Evolutionary conservation across 441 rosid species (phyloP).

Genomic region (Cnidoscolus chayamansa): DNA sequence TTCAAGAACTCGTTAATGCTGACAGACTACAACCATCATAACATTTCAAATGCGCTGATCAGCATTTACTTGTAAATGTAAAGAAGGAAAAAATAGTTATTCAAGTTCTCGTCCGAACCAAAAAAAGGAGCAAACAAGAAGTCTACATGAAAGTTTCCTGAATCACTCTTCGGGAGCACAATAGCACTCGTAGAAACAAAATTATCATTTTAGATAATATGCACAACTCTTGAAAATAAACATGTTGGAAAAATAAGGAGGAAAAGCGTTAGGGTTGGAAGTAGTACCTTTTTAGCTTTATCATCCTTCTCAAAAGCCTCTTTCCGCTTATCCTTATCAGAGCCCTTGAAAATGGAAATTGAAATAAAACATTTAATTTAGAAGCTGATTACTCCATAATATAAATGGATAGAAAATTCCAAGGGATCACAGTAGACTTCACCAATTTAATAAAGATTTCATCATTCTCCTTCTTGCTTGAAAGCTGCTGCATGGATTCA

Average conservation of each 20-base stretch:
- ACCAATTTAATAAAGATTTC: conserved; percentile 87
- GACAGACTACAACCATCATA: conserved; percentile 43
- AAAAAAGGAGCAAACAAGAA: neutral
- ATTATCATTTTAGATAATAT: neutral
- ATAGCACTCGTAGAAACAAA: neutral
- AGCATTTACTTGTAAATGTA: neutral
- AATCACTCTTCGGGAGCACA: neutral
- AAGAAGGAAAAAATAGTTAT: neutral
- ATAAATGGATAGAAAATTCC: neutral
- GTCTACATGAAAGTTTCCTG: neutral
- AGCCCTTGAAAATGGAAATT: conserved; percentile 44
- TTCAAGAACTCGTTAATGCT: conserved; percentile 84
- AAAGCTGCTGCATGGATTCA: conserved; percentile 70
- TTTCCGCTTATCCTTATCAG: conserved; percentile 79
- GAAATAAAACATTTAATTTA: neutral
- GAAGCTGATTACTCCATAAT: neutral
- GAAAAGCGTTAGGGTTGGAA: neutral
- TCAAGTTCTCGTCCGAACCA: neutral
- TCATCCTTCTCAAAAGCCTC: conserved; percentile 76
- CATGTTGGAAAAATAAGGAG: neutral
- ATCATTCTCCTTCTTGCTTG: conserved; percentile 71
- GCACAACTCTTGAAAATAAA: neutral
- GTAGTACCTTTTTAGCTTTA: conserved; percentile 59
- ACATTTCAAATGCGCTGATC: neutral
- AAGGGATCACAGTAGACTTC: conserved; percentile 9